phyloP scores from a whole-genome alignment of 164 flowering plant genomes.

The Malania oleifera region DNA sequence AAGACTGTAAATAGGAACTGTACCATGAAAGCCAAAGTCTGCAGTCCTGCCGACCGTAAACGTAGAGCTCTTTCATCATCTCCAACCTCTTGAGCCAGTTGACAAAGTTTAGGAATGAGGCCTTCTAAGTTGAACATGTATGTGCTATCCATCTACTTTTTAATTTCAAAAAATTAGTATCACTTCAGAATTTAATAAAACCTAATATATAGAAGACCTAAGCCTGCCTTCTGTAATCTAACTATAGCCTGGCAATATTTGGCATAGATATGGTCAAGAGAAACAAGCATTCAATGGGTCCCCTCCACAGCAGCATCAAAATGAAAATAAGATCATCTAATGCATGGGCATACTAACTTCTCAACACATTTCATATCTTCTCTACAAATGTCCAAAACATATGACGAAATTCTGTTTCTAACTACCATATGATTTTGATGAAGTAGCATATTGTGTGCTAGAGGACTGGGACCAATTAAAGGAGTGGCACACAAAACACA shows the following conservation, averaged over 20 bases:
- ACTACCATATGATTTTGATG: too few species aligned
- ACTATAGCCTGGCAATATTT: too few species aligned
- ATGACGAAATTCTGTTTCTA: too few species aligned
- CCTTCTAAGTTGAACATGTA: slow-evolving; percentile 93
- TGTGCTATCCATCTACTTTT: slow-evolving; percentile 59
- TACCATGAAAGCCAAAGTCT: slow-evolving; percentile 79
- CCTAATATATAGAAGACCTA: background rate
- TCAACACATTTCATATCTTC: background rate
- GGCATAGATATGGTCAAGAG: too few species aligned
- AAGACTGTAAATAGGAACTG: background rate
- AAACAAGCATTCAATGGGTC: background rate
- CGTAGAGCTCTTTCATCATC: slow-evolving; percentile 58
- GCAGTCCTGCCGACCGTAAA: slow-evolving; percentile 73
- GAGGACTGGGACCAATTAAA: too few species aligned
- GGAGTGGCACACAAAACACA: too few species aligned
- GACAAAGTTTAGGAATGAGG: slow-evolving; percentile 77
- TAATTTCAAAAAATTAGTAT: slow-evolving; percentile 11
- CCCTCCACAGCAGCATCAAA: background rate
- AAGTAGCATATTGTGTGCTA: too few species aligned
- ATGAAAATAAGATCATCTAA: background rate
- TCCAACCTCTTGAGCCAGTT: slow-evolving; percentile 72
- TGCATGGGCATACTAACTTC: background rate
- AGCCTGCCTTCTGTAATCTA: background rate
- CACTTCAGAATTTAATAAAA: slow-evolving; percentile 4
- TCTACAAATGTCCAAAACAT: too few species aligned